Percentiles rank a stretch among this genome's conserved stretches.
These are phyloP conservation scores for Cytospora leucostoma DNA, from an alignment of 2,329 filamentous ascomycete species.

Conservation along the genomic window DNA sequence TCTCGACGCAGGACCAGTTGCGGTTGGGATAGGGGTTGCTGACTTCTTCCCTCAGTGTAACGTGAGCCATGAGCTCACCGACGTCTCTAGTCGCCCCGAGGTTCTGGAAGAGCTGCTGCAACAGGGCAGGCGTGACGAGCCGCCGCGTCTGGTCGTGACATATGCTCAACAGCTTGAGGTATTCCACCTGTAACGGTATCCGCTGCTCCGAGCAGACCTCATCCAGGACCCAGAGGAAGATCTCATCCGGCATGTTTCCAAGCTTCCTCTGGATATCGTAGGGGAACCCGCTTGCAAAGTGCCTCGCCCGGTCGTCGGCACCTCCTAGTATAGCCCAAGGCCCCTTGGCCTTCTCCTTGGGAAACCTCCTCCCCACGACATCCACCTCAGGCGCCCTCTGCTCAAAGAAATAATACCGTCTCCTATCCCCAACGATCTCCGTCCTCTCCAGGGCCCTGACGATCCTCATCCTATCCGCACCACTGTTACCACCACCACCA, in stretches of 20 bases:
- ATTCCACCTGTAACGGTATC: slow-evolving; percentile 59
- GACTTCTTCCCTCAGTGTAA: slow-evolving; percentile 30
- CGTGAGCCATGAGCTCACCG: slow-evolving; percentile 32
- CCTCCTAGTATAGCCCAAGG: slow-evolving; percentile 53
- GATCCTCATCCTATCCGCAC: slow-evolving; percentile 42
- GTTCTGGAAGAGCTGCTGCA: slow-evolving; percentile 57
- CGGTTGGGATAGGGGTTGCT: slow-evolving; percentile 33
- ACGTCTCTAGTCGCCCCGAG: slow-evolving; percentile 59
- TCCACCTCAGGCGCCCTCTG: slow-evolving; percentile 34
- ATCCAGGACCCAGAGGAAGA: slow-evolving; percentile 67
- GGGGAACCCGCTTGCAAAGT: slow-evolving; percentile 64
- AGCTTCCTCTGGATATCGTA: slow-evolving; percentile 52
- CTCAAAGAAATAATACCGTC: slow-evolving; percentile 55
- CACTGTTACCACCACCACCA: slow-evolving; percentile 48
- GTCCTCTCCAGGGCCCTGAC: slow-evolving; percentile 52
- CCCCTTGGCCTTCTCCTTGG: slow-evolving; percentile 40
- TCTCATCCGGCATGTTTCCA: slow-evolving; percentile 58
- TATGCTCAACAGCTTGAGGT: slow-evolving; percentile 55
- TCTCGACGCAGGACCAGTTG: slow-evolving; percentile 49
- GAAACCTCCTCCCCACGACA: slow-evolving; percentile 38
- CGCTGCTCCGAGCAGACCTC: slow-evolving; percentile 59
- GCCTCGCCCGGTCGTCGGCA: slow-evolving; percentile 54
- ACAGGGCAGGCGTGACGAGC: slow-evolving; percentile 46
- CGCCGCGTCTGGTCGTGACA: slow-evolving; percentile 46
- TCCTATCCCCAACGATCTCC: slow-evolving; percentile 41